phyloP scores from a whole-genome alignment of 176 grass and related monocot species.

The Bromus sterilis region DNA sequence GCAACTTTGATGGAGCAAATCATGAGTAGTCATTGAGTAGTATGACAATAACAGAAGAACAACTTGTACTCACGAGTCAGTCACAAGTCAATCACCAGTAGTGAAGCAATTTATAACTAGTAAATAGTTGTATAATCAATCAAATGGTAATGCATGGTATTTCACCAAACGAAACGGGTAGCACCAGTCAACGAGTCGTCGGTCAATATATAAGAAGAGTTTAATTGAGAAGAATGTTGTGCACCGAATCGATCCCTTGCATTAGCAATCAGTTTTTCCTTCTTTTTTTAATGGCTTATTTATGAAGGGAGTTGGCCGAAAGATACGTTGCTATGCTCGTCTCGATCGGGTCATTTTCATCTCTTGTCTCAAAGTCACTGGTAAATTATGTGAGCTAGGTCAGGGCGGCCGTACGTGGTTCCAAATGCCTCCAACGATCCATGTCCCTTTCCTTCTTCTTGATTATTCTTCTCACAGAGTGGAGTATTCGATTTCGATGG shows the following conservation, averaged over 20 bases:
- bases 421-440: not conserved
- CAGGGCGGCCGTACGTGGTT: not conserved
- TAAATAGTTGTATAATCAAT: not conserved
- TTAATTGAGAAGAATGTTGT: too few relatives aligned
- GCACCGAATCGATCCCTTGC: too few relatives aligned
- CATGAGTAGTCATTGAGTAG: too few relatives aligned
- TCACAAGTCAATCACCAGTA: not conserved
- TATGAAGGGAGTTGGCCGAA: too few relatives aligned
- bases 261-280: too few relatives aligned
- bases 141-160: not conserved
- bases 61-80: not conserved
- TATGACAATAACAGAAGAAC: conserved; percentile 12
- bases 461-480: not conserved
- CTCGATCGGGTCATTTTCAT: too few relatives aligned
- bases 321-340: too few relatives aligned
- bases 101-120: not conserved
- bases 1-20: not conserved
- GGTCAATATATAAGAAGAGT: too few relatives aligned
- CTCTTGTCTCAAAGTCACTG: too few relatives aligned
- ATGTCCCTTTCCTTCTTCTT: not conserved
- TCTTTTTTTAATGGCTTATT: too few relatives aligned
- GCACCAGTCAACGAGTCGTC: too few relatives aligned
- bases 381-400: not conserved
- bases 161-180: too few relatives aligned
- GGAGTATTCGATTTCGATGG: not conserved